Base-by-base conservation (phyloP, 306 rosid genomes). In the Quercus ilex region DNA sequence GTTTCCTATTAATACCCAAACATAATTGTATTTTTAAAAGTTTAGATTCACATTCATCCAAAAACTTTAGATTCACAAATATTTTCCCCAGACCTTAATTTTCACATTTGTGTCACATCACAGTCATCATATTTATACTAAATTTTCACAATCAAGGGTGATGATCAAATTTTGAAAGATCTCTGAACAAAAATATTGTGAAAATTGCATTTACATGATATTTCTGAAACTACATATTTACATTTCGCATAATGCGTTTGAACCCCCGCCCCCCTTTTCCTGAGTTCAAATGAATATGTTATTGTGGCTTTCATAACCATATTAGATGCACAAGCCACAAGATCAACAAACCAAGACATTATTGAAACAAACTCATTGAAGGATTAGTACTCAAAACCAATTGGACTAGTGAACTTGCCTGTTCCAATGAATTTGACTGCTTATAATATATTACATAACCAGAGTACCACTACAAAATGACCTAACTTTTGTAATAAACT, bases 341-440 rank as follows among this genome's bases (percentile, higher is more conserved):
- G 51, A 11, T 33, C 13, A 46, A 19, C 6, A 67, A 64, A 67
- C 21, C 51, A 19, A 33, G 23, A 18, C 49, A 67, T 18, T 33
- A 15, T 31, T 67, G 71, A 17, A 65, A 30, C 49, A 65, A 7
- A 30, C 12, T 30, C 19, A 21, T 20, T 20, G 64, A 59, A 6
- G 3, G 71, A 33, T 67, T 67, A 23, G 23, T 67, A 7, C 71
- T 33, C 14, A 33, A 63, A 63, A 33, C 53, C 28, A 4, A n/a
- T 6, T 28, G 63, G 17, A 62, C 4, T 64, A 21, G 30, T 38
- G 72, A 55, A 83, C 91, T 85, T 87, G 80, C 98, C 95, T 91
- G 85, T 75, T 88, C 91, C 76, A 82, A 51, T 6, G 95, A 87
- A 73, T 70, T 81, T 26, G 99, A 95, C 80, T 86, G 41, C 8